These are phyloP conservation scores for Gastrolobium bilobum DNA, from an alignment of 306 rosid genomes.

Conservation along the genomic window DNA sequence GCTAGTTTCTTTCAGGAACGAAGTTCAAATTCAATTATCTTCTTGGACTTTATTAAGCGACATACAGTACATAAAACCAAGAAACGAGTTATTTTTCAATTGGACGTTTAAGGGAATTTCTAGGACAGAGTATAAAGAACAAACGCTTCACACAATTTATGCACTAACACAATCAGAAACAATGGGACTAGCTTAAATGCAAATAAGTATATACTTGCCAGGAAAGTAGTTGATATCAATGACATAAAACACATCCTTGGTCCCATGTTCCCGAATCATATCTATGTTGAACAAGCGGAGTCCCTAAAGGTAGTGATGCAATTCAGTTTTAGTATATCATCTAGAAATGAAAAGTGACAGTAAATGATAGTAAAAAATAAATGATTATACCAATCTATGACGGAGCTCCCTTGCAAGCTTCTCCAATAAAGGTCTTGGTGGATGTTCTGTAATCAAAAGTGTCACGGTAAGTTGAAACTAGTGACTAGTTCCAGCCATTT, in stretches of 20 bases:
- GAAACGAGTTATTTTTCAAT: neutral
- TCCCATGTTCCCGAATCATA: slow-evolving; percentile 68
- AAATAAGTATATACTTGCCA: slow-evolving; percentile 48
- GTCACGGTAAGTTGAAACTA: slow-evolving; percentile 37
- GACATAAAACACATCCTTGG: slow-evolving; percentile 66
- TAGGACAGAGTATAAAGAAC: neutral
- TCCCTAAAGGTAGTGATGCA: slow-evolving; percentile 51
- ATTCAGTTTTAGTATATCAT: slow-evolving; percentile 35
- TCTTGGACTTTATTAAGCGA: neutral
- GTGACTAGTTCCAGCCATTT: slow-evolving; percentile 17
- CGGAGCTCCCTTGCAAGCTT: slow-evolving; percentile 65
- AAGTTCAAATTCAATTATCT: slow-evolving; percentile 1
- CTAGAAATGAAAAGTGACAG: slow-evolving; percentile 11
- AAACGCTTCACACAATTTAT: neutral
- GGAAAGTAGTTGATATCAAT: slow-evolving; percentile 71
- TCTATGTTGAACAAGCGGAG: slow-evolving; percentile 65
- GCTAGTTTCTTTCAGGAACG: neutral
- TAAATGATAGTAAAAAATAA: slow-evolving; percentile 14
- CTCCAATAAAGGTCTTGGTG: slow-evolving; percentile 64
- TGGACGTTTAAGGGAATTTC: neutral
- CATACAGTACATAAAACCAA: neutral
- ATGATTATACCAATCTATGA: slow-evolving; percentile 51
- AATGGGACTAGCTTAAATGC: slow-evolving; percentile 12
- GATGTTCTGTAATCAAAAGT: slow-evolving; percentile 56
- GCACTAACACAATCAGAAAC: neutral